These are phyloP conservation scores for Inga laurina DNA, from an alignment of 306 rosid species.

Conservation along the genomic window DNA sequence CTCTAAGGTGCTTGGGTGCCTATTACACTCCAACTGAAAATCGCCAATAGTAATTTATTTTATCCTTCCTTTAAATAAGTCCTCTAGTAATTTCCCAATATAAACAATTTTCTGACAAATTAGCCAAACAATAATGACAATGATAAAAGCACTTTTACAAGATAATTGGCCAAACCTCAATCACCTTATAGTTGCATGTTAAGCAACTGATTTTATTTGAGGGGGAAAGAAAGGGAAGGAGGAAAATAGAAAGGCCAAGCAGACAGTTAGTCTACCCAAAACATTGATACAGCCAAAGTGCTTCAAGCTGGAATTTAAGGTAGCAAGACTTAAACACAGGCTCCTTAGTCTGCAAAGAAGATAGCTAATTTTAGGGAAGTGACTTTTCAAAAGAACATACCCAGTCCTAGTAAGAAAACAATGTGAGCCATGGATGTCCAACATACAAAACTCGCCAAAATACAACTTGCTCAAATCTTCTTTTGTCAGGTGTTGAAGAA, in stretches of 20 bases:
- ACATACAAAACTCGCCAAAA: conserved; percentile 74
- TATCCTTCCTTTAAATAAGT: neutral
- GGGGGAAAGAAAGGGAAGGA: neutral
- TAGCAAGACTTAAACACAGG: neutral
- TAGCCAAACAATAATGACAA: neutral
- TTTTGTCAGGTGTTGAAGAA: conserved; percentile 86
- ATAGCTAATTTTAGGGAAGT: neutral
- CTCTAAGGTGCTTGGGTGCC: no score
- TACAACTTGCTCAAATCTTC: conserved; percentile 85
- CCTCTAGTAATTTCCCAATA: neutral
- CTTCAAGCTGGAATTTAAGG: neutral
- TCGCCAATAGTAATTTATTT: neutral
- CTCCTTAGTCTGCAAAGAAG: neutral
- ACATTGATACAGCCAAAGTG: neutral
- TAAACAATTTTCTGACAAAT: neutral
- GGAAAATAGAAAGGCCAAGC: neutral
- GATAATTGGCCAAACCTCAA: neutral
- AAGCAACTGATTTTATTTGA: neutral
- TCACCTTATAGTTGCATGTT: neutral
- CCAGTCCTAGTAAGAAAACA: conserved; percentile 96
- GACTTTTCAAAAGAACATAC: conserved; percentile 47
- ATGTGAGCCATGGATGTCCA: conserved; percentile 77
- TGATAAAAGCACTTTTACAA: neutral
- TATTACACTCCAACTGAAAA: neutral
- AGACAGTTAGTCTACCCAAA: neutral